Evolutionary conservation across 768 basidiomycete species (phyloP), one percentile per base, ranked within the genome.

Genomic region (Lepiota venenata): DNA sequence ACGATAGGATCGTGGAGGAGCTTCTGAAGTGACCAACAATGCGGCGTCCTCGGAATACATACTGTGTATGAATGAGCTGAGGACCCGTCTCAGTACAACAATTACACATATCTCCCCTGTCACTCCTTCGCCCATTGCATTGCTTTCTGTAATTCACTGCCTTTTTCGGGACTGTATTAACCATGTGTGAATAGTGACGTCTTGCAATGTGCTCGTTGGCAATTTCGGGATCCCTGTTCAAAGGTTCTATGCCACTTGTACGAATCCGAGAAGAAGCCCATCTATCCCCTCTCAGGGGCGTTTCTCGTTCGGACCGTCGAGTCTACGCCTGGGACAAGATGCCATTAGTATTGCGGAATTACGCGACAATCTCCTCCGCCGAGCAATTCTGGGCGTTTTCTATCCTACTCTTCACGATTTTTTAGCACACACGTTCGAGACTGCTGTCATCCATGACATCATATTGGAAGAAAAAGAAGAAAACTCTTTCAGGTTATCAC

Each of bases 1-100:
- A 93, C 63, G 92, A 94, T 64, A 81, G 85, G 66, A 76, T 94
- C 39, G 87, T 95, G 21, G 90, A 94, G 70, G 91, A 93, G 71
- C 75, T 94, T 58, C 73, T 95, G 71, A 89, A 88, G 65, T 75
- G 65, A 68, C 47, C 47, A 47, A 18, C 32, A 32, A 2, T 32
- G 32, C 32, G 32, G 32, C 8, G 9, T 32, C 32, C 32, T 32
- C 32, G 32, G 32, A 32, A 32, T 9, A 9, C 32, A 11, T 32
- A 9, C 32, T 32, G 32, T 54, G 51, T 47, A 45, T 32, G 46
- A 21, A 16, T 20, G 32, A 35, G 10, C 29, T n/a, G 32, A 35
- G 20, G 20, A 18, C 20, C 46, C 15, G 5, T 47, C 16, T 12
- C 4, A 21, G 32, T 37, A 46, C 15, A 10, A 40, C 51, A 36